phyloP scores from a whole-genome alignment of 345 rosid genomes.

The Eucalyptus sp. region DNA sequence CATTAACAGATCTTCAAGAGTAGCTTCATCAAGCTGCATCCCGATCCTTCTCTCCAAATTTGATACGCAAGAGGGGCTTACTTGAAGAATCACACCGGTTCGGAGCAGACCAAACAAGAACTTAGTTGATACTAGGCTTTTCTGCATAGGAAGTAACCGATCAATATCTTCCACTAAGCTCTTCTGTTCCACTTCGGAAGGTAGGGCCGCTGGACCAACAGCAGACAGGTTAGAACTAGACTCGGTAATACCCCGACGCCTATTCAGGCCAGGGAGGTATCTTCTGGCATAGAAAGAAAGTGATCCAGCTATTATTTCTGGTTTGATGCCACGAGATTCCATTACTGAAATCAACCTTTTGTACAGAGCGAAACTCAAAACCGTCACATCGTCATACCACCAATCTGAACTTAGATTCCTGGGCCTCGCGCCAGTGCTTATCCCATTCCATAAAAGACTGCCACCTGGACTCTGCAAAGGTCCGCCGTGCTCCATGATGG shows the following conservation, averaged over 20 bases:
- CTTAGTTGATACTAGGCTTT: conserved; percentile 65
- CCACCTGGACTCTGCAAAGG: conserved; percentile 99
- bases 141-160: conserved; percentile 60
- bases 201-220: conserved; percentile 29
- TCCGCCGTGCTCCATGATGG: conserved; percentile 78
- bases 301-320: conserved; percentile 72
- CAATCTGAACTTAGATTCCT: conserved; percentile 69
- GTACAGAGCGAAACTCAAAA: conserved; percentile 59
- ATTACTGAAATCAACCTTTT: conserved; percentile 59
- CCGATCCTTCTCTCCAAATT: conserved; percentile 81
- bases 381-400: conserved; percentile 95
- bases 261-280: conserved; percentile 69
- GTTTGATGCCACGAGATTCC: conserved; percentile 78
- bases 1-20: conserved; percentile 88
- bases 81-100: conserved; percentile 68
- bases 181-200: conserved; percentile 81
- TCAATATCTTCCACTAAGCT: conserved; percentile 65
- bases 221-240: conserved; percentile 55
- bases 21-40: conserved; percentile 92
- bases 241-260: conserved; percentile 54
- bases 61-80: conserved; percentile 45
- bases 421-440: conserved; percentile 88
- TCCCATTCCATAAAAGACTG: conserved; percentile 95
- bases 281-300: conserved; percentile 59
- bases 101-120: conserved; percentile 80